Base-by-base conservation (phyloP, 257 asterid genomes). In the Gynochthodes officinalis region DNA sequence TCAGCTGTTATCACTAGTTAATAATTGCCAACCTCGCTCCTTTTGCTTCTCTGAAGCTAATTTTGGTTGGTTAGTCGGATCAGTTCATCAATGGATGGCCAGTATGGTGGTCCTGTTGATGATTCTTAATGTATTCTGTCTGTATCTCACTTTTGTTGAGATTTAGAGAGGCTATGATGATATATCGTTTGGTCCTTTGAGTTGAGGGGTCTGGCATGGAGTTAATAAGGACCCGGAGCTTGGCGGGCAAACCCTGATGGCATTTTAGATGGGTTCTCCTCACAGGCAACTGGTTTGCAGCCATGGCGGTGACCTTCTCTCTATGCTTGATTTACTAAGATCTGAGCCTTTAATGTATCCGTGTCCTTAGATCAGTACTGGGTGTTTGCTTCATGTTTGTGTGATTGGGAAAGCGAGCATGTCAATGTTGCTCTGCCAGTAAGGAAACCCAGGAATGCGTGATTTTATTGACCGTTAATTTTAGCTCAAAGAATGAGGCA, bases 311-410 rank as follows among this genome's bases (percentile, higher is more conserved):
- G 11, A 14, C 10, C 12, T 18, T 21, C 11, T 9, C 46, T 40
- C 46, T 9, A 19, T 54, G 4, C 27, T 27, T 50, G 55, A 53
- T 43, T 37, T 27, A n/a, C n/a, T n/a, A n/a, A n/a, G n/a, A n/a
- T n/a, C n/a, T n/a, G n/a, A 75, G 87, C 84, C 79, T 69, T 33
- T 30, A 3, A 18, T 50, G 16, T 50, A 46, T 46, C 52, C 3
- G 0, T 4, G 18, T 12, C 52, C 11, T 46, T 60, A 60, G 21
- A 4, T 9, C 15, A 18, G 25, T 64, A 2, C 18, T 21, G 4
- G 19, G 68, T 63, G 52, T 25, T 1, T 54, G 62, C 19, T 7
- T 4, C 19, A 25, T 13, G 62, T 55, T 23, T 27, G 25, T 13
- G 25, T 65, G 57, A 43, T 8, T n/a, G 55, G 5, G 40, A 25